phyloP scores from a whole-genome alignment of 768 basidiomycete genomes.

The Termitomyces sp. region DNA sequence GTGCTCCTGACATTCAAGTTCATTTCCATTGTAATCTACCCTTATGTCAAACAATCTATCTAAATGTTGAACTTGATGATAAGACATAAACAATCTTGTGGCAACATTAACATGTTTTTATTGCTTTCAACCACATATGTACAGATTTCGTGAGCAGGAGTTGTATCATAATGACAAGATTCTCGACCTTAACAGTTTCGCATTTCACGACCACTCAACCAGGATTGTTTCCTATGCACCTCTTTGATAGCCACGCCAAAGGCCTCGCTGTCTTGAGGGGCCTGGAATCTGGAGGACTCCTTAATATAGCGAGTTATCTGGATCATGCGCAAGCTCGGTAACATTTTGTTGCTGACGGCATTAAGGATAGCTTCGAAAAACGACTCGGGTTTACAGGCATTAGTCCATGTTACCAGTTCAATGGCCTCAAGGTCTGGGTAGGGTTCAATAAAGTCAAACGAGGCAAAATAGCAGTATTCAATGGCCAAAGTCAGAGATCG shows the following conservation, averaged over 20 bases:
- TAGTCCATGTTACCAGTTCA: not conserved
- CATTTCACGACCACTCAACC: not conserved
- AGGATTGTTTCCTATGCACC: not conserved
- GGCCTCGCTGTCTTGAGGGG: not conserved
- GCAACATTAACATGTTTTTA: not conserved
- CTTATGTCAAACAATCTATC: too few relatives aligned
- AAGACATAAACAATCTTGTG: not conserved
- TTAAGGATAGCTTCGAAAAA: not conserved
- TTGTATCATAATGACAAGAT: not conserved
- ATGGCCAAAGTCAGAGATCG: not conserved
- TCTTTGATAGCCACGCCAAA: not conserved
- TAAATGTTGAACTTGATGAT: too few relatives aligned
- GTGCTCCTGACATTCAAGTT: too few relatives aligned
- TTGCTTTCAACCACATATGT: not conserved
- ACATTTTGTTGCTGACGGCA: not conserved
- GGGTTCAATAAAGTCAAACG: not conserved
- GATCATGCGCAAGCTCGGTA: not conserved
- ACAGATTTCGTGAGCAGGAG: not conserved
- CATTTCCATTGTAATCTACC: too few relatives aligned
- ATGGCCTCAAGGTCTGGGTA: not conserved
- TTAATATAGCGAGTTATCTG: not conserved
- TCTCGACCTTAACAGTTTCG: not conserved
- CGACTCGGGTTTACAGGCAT: not conserved
- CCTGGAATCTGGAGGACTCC: not conserved
- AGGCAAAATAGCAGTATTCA: not conserved